These are phyloP conservation scores for Teunomyces panamensis DNA, from an alignment of 805 yeast genomes.

Conservation along the genomic window DNA sequence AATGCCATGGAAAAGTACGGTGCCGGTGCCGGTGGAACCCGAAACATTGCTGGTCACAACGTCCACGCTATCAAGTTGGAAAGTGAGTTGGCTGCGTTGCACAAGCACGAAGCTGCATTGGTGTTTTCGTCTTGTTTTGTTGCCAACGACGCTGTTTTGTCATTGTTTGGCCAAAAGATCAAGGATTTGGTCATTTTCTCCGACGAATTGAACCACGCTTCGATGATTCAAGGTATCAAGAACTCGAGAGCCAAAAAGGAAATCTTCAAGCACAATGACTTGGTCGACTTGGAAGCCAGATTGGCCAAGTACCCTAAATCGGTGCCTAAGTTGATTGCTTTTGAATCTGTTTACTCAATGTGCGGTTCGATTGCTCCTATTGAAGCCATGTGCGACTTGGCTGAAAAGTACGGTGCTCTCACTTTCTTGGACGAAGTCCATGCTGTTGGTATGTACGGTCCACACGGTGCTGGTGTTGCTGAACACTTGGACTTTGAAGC, in stretches of 20 bases:
- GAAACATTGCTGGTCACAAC: slow-evolving; percentile 98
- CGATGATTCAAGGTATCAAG: slow-evolving; percentile 94
- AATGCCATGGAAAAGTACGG: slow-evolving; percentile 84
- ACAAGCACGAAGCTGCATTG: slow-evolving; percentile 91
- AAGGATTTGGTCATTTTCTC: slow-evolving; percentile 88
- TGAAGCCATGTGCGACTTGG: slow-evolving; percentile 87
- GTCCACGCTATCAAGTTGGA: slow-evolving; percentile 84
- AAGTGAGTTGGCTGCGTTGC: slow-evolving; percentile 81
- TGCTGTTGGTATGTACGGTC: slow-evolving; percentile 98
- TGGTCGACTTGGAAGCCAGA: slow-evolving; percentile 75
- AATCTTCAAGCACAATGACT: slow-evolving; percentile 87
- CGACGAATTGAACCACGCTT: slow-evolving; percentile 93
- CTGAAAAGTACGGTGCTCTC: slow-evolving; percentile 95
- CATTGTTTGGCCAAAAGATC: slow-evolving; percentile 86
- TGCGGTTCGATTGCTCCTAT: slow-evolving; percentile 97
- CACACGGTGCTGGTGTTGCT: slow-evolving; percentile 99
- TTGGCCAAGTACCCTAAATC: slow-evolving; percentile 78
- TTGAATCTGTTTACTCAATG: slow-evolving; percentile 97
- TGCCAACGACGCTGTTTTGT: slow-evolving; percentile 92
- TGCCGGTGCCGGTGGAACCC: slow-evolving; percentile 98
- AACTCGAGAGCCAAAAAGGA: slow-evolving; percentile 88
- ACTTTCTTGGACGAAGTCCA: slow-evolving; percentile 98
- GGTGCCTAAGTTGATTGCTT: slow-evolving; percentile 94
- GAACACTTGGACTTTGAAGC: slow-evolving; percentile 90
- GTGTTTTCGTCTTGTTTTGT: slow-evolving; percentile 95